Base-by-base conservation (phyloP, 2,329 filamentous ascomycete genomes). In the Pestalotiopsis sp. region DNA sequence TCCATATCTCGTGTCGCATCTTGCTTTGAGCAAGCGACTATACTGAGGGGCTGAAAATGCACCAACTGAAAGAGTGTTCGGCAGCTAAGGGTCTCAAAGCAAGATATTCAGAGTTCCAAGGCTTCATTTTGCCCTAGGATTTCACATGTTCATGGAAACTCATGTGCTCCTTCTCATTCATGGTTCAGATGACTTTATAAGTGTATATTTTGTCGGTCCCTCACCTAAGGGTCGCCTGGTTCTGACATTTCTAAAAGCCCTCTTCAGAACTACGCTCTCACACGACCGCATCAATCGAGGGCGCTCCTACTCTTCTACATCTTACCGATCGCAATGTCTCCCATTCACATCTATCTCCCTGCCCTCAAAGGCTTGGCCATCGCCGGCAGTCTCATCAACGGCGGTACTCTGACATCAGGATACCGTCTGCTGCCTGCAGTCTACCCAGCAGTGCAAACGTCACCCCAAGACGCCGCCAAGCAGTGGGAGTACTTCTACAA, bases 401-500 rank as follows among this genome's bases (percentile, higher is more conserved):
- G 59, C 66, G 66, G 66, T 49, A 68, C 66, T 27, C 64, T 68
- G 59, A 68, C 66, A 39, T 68, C 66, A 9, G 66, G 66, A 25
- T 68, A 68, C 49, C 66, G 66, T 39, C 66, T 68, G 27, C 66
- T 68, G 1, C 60, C 66, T 36, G 41, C 66, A n/a, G 45, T 64
- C 58, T 68, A 68, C 27, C 66, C 66, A 5, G 38, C 59, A 25
- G 59, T 68, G 13, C 60, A 60, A 41, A 68, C 58, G 66, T 57
- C 58, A 5, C 59, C 60, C 23, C 20, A 68, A 6, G 66, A 64
- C 12, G 66, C 59, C 7, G 60, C 59, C 9, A 64, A 64, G 45
- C 66, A 68, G 45, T 68, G 66, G 66, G 41, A 63, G 66, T 68
- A 57, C 41, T 68, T 68, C 36, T 68, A 68, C 31, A 64, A 59